phyloP scores from a whole-genome alignment of 176 grass and related monocot genomes.

The Miscanthus lutarioriparius region DNA sequence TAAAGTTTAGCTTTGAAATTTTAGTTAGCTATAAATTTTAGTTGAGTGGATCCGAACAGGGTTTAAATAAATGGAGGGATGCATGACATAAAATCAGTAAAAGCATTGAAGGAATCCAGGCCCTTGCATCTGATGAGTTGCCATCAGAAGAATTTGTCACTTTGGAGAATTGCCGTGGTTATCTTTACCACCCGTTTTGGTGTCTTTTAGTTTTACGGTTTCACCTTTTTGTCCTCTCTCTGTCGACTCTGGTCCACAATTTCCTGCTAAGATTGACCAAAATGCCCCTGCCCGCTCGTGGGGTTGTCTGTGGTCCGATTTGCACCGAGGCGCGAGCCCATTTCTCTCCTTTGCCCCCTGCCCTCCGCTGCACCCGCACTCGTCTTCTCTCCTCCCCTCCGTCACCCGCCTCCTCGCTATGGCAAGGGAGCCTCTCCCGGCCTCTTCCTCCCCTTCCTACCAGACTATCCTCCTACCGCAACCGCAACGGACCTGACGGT shows the following conservation, averaged over 20 bases:
- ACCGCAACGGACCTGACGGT: background rate
- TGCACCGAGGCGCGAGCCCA: constrained; percentile 4
- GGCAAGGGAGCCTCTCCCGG: background rate
- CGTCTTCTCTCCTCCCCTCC: background rate
- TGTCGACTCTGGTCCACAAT: background rate
- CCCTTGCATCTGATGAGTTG: background rate
- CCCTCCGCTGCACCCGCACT: background rate
- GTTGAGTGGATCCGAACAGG: too few relatives aligned
- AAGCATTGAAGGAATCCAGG: too few relatives aligned
- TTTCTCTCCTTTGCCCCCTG: background rate
- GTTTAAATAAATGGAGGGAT: too few relatives aligned
- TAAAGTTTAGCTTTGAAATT: too few relatives aligned
- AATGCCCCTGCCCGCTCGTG: background rate
- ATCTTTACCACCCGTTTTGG: background rate
- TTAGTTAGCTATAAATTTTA: too few relatives aligned
- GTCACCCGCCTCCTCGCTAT: background rate
- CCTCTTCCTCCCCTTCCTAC: background rate
- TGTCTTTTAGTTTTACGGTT: background rate
- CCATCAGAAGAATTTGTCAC: background rate
- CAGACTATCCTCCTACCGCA: background rate
- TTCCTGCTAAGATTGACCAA: background rate
- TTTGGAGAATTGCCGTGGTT: background rate
- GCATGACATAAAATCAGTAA: too few relatives aligned
- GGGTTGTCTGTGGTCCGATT: background rate
- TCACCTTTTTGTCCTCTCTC: background rate